Conservation (phyloP, 75 land plant species). For the Pinus albicaulis region DNA sequence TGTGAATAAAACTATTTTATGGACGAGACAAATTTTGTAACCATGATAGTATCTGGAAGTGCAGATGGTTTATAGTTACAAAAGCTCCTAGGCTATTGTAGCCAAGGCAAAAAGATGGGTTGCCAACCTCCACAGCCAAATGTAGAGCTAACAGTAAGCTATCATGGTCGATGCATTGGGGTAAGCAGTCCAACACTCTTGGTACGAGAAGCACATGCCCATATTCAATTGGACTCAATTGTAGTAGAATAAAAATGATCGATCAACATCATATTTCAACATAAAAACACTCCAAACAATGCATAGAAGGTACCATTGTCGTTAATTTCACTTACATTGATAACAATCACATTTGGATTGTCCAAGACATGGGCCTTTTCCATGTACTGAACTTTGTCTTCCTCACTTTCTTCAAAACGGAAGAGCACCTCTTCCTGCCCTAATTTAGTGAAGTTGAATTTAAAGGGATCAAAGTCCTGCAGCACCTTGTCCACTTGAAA, state of each 20-base stretch:
- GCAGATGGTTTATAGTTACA: conserved; percentile 98
- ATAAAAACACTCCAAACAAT: neutral
- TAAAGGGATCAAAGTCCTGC: conserved; percentile 85
- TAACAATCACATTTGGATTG: conserved; percentile 80
- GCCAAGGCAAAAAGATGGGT: conserved; percentile 79
- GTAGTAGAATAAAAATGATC: conserved; percentile 14
- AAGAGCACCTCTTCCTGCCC: conserved; percentile 94
- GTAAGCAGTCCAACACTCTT: conserved; percentile 64
- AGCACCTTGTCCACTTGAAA: conserved; percentile 90
- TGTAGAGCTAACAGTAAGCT: conserved; percentile 82
- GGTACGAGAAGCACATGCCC: conserved; percentile 95
- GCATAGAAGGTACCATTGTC: neutral
- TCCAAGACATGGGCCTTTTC: conserved; percentile 47
- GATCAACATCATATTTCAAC: neutral
- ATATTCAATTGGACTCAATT: conserved; percentile 98
- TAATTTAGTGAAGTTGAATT: conserved; percentile 97
- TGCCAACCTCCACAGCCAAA: conserved; percentile 76
- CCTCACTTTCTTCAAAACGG: conserved; percentile 63
- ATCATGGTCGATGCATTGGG: conserved; percentile 77
- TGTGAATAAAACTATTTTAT: too few relatives aligned
- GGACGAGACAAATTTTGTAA: too few relatives aligned
- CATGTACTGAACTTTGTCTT: conserved; percentile 19
- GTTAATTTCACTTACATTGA: conserved; percentile 58
- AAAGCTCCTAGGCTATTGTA: conserved; percentile 98
- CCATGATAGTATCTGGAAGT: conserved; percentile 68